phyloP scores from a whole-genome alignment of 148 eudicot genomes.

The Rhododendron henanense region DNA sequence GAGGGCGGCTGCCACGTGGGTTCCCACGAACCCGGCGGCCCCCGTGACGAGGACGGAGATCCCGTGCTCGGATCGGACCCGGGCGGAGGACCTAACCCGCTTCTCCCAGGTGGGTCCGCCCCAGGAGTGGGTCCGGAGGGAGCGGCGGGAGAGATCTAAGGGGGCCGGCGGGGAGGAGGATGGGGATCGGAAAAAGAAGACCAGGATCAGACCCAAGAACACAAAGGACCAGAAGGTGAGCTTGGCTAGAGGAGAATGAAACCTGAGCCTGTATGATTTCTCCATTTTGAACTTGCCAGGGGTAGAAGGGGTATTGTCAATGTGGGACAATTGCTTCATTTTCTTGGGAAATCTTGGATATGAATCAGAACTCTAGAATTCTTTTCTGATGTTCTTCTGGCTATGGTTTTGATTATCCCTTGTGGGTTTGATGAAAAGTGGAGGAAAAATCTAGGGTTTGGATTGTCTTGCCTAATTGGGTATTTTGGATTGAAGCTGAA shows the following conservation, averaged over 20 bases:
- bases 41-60: slow-evolving; percentile 79
- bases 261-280: slow-evolving; percentile 47
- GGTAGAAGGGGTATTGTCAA: slow-evolving; percentile 53
- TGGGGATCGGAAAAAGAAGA: slow-evolving; percentile 40
- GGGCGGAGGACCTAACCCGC: slow-evolving; percentile 55
- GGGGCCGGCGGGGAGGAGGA: slow-evolving; percentile 20
- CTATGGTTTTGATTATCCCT: neutral
- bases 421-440: slow-evolving; percentile 6
- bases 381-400: neutral
- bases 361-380: slow-evolving; percentile 26
- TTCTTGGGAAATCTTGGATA: slow-evolving; percentile 24
- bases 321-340: slow-evolving; percentile 43
- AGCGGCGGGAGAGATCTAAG: slow-evolving; percentile 56
- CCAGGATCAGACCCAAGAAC: slow-evolving; percentile 46
- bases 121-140: slow-evolving; percentile 56
- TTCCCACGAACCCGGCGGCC: slow-evolving; percentile 78
- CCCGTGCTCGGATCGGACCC: slow-evolving; percentile 48
- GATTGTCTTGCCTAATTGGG: neutral
- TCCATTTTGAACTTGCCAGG: slow-evolving; percentile 74
- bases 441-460: slow-evolving; percentile 2
- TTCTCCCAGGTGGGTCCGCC: slow-evolving; percentile 71
- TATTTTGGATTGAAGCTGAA: neutral
- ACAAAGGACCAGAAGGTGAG: slow-evolving; percentile 58
- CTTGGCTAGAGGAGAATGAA: slow-evolving; percentile 49
- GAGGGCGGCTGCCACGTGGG: slow-evolving; percentile 70